phyloP scores from a whole-genome alignment of 371 early-diverging fungal genomes.

The Mortierella sp. region DNA sequence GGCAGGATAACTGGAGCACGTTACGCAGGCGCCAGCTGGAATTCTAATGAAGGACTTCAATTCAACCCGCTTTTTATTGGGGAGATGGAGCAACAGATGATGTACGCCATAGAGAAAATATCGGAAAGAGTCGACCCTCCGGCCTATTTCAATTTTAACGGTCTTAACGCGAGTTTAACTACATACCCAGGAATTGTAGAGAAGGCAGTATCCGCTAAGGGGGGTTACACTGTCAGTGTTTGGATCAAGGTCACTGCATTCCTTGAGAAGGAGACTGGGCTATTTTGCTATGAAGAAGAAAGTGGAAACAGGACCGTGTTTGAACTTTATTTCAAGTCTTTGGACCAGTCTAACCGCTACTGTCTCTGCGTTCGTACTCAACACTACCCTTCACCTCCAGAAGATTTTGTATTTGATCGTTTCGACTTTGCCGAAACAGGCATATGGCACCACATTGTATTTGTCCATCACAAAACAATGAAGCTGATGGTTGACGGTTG shows the following conservation, averaged over 20 bases:
- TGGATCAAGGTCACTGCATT: constrained; percentile 61
- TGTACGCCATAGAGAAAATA: constrained; percentile 59
- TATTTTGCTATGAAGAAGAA: constrained; percentile 60
- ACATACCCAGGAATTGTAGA: constrained; percentile 55
- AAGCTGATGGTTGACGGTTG: constrained; percentile 60
- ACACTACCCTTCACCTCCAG: constrained; percentile 58
- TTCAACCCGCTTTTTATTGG: constrained; percentile 58
- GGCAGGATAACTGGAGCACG: constrained; percentile 18
- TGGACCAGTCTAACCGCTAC: constrained; percentile 58
- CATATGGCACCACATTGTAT: constrained; percentile 59
- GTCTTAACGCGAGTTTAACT: constrained; percentile 47
- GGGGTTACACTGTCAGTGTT: constrained; percentile 58
- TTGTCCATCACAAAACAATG: constrained; percentile 58
- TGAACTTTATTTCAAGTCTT: constrained; percentile 59
- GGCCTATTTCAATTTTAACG: constrained; percentile 60
- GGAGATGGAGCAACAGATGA: constrained; percentile 60
- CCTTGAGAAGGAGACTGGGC: constrained; percentile 57
- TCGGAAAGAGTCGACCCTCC: constrained; percentile 59
- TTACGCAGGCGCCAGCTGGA: not conserved
- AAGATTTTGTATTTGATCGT: constrained; percentile 61
- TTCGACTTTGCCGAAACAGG: constrained; percentile 59
- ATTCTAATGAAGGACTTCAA: constrained; percentile 21
- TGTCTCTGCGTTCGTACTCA: constrained; percentile 62
- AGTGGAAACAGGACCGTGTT: constrained; percentile 55
- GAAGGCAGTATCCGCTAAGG: constrained; percentile 51